A percentile compares a stretch with the other conserved stretches of the same genome.
Evolutionary conservation across 805 yeast genomes (phyloP).

Genomic region (Ogataea angusta): DNA sequence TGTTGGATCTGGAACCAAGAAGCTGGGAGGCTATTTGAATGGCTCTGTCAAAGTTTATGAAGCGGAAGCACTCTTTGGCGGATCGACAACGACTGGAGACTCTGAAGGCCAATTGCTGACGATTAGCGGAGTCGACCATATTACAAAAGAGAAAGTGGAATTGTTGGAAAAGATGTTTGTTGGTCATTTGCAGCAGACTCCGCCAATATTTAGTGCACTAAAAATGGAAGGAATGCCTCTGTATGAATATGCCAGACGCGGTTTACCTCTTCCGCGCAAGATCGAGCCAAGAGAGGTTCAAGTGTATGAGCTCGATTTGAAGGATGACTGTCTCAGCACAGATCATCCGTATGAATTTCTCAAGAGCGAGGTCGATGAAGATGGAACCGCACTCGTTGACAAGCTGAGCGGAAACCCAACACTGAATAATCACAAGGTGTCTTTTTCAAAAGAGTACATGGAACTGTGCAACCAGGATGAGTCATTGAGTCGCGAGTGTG

Average conservation of each 20-base stretch:
- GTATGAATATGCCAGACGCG: conserved; percentile 91
- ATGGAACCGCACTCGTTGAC: conserved; percentile 42
- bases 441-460: conserved; percentile 55
- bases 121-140: conserved; percentile 52
- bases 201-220: conserved; percentile 92
- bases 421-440: conserved; percentile 58
- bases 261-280: conserved; percentile 77
- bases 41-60: conserved; percentile 78
- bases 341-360: conserved; percentile 54
- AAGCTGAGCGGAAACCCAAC: conserved; percentile 46
- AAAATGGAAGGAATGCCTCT: conserved; percentile 93
- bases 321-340: conserved; percentile 48
- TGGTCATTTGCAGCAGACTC: conserved; percentile 85
- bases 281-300: conserved; percentile 73
- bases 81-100: conserved; percentile 92
- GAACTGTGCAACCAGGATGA: conserved; percentile 39
- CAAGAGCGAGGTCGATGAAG: conserved; percentile 44
- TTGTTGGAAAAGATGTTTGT: conserved; percentile 58
- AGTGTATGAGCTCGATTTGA: conserved; percentile 52
- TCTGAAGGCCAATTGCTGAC: conserved; percentile 78
- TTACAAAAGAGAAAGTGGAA: conserved; percentile 51
- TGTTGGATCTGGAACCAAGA: conserved; percentile 88
- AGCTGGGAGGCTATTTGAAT: conserved; percentile 64
- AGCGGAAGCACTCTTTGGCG: conserved; percentile 82
- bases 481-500: conserved; percentile 35